Evolutionary conservation across 192 early-diverging fungal species (phyloP).

Genomic region (Coemansia sp.): DNA sequence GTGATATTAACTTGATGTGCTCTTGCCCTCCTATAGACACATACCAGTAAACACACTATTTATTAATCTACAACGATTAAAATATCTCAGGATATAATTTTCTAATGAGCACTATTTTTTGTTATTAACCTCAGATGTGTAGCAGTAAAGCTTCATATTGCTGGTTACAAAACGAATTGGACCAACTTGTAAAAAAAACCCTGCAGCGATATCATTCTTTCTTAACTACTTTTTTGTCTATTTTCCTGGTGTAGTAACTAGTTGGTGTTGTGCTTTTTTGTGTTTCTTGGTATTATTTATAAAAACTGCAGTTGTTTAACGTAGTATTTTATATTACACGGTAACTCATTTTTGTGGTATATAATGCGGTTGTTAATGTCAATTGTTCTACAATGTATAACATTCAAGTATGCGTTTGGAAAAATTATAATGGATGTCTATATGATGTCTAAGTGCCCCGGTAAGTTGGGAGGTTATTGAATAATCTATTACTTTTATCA

Average conservation of each 20-base stretch:
- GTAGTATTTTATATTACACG: not conserved
- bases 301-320: not conserved
- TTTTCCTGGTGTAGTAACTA: not conserved
- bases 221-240: not conserved
- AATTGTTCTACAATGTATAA: not conserved
- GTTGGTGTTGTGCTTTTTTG: not conserved
- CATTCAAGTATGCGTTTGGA: conserved; percentile 9
- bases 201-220: not conserved
- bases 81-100: not conserved
- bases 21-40: conserved; percentile 92
- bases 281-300: not conserved
- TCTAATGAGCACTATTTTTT: not conserved
- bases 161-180: not conserved
- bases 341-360: not conserved
- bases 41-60: conserved; percentile 48
- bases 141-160: not conserved
- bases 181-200: not conserved
- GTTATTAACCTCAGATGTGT: not conserved
- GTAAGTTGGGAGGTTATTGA: conserved; percentile 3
- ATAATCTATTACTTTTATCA: not conserved
- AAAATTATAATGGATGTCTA: conserved; percentile 44
- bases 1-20: conserved; percentile 92
- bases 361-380: conserved; percentile 4
- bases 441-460: conserved; percentile 50
- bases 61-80: not conserved